Evolutionary conservation across 805 yeast species (phyloP).

Genomic region (Cyberlindnera lachancei): DNA sequence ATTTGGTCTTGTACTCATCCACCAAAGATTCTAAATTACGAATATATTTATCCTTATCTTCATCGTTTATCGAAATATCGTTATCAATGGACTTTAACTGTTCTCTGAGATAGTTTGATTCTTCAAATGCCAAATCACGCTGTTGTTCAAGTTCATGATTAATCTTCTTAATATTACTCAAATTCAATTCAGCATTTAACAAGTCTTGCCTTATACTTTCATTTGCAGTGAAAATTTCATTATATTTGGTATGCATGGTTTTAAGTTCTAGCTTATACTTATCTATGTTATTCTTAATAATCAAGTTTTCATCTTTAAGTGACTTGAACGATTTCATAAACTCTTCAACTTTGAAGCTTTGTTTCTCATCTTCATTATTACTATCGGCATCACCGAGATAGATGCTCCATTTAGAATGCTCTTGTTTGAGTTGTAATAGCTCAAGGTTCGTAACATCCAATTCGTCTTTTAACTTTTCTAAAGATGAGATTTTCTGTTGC

Average conservation of each 20-base stretch:
- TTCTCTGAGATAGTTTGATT: slow-evolving; percentile 47
- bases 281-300: slow-evolving; percentile 26
- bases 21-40: slow-evolving; percentile 30
- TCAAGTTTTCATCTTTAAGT: slow-evolving; percentile 32
- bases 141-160: slow-evolving; percentile 44
- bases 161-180: slow-evolving; percentile 24
- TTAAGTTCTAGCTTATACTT: slow-evolving; percentile 23
- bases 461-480: slow-evolving; percentile 37
- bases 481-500: slow-evolving; percentile 28
- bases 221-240: slow-evolving; percentile 34
- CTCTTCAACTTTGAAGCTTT: no score
- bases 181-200: slow-evolving; percentile 18
- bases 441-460: slow-evolving; percentile 43
- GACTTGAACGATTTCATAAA: slow-evolving; percentile 33
- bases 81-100: slow-evolving; percentile 46
- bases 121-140: slow-evolving; percentile 44
- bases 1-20: slow-evolving; percentile 47
- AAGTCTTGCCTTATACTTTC: slow-evolving; percentile 23
- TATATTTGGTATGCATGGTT: slow-evolving; percentile 14
- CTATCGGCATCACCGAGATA: slow-evolving; percentile 27
- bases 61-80: slow-evolving; percentile 16
- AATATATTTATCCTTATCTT: slow-evolving; percentile 17
- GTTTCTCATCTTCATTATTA: no score
- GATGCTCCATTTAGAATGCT: slow-evolving; percentile 39
- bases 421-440: slow-evolving; percentile 38